Percentiles rank a stretch among this genome's conserved stretches.
Evolutionary conservation across 495 filamentous ascomycete species (phyloP).

Genomic region (Beverwykella pulmonaria): DNA sequence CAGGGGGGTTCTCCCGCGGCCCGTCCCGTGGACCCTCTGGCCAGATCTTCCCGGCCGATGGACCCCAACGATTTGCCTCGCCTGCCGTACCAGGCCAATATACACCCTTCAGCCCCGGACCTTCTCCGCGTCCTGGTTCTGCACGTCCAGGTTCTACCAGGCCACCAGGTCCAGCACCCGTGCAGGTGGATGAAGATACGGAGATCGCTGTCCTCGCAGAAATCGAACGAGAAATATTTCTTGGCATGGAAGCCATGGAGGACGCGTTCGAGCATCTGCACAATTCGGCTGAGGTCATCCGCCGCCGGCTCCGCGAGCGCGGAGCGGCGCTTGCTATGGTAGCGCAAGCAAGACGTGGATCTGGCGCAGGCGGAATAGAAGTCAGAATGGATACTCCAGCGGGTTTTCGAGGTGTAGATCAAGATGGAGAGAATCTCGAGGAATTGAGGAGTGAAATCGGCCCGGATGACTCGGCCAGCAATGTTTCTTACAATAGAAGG

Average conservation of each 20-base stretch:
- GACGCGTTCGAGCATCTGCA: conserved; percentile 95
- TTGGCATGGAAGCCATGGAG: conserved; percentile 90
- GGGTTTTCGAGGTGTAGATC: conserved; percentile 41
- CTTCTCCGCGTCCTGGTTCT: conserved; percentile 17
- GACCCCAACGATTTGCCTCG: neutral
- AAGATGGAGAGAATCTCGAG: conserved; percentile 62
- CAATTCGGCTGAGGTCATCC: conserved; percentile 76
- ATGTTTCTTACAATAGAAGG: conserved; percentile 74
- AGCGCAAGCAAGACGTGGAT: conserved; percentile 68
- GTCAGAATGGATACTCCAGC: conserved; percentile 62
- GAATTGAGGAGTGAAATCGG: conserved; percentile 68
- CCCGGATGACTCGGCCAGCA: conserved; percentile 76
- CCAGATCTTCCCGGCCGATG: neutral
- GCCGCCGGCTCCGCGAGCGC: conserved; percentile 75
- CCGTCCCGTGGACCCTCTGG: conserved; percentile 40
- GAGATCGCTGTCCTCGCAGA: conserved; percentile 88
- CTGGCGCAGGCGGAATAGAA: conserved; percentile 48
- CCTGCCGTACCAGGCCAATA: conserved; percentile 5
- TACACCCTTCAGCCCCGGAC: conserved; percentile 5
- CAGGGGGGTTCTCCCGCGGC: conserved; percentile 24
- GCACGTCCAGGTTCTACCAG: conserved; percentile 14
- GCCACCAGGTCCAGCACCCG: conserved; percentile 54
- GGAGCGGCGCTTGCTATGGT: conserved; percentile 77
- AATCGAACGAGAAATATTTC: conserved; percentile 90
- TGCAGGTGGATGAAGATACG: conserved; percentile 90